Conservation (phyloP, 2,329 filamentous ascomycete genomes). For the Colletotrichum limetticola region DNA sequence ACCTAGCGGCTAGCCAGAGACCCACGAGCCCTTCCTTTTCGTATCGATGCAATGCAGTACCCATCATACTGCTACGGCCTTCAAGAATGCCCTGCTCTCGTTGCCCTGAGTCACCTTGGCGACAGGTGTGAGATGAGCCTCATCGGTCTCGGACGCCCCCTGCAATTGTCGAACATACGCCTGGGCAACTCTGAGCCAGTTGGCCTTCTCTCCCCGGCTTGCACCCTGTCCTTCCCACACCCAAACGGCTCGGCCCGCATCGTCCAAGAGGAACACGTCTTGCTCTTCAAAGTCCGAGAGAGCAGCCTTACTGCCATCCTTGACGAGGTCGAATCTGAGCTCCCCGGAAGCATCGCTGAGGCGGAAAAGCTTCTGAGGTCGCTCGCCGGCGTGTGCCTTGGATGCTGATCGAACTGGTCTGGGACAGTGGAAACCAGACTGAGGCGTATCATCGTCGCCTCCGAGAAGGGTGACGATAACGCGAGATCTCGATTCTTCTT, state of each 20-base stretch:
- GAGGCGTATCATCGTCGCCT: constrained; percentile 53
- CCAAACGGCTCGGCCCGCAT: constrained; percentile 68
- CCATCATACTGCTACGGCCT: constrained; percentile 50
- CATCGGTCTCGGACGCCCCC: constrained; percentile 42
- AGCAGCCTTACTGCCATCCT: constrained; percentile 60
- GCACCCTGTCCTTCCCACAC: constrained; percentile 73
- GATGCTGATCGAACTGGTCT: constrained; percentile 51
- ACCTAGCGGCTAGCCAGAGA: not conserved
- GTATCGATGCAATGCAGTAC: not conserved
- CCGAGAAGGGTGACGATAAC: constrained; percentile 67
- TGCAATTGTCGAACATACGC: constrained; percentile 60
- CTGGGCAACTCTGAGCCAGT: constrained; percentile 71
- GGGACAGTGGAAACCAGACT: constrained; percentile 51
- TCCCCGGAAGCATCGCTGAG: constrained; percentile 70
- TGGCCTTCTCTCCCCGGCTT: constrained; percentile 66
- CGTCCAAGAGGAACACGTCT: constrained; percentile 72
- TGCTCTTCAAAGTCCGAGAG: constrained; percentile 63
- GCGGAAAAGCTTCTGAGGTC: constrained; percentile 63
- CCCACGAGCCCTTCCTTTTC: not conserved
- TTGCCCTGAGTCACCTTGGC: constrained; percentile 67
- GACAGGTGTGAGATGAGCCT: constrained; percentile 59
- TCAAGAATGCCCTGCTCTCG: constrained; percentile 64
- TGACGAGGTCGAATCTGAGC: constrained; percentile 67
- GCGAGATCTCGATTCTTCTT: constrained; percentile 65
- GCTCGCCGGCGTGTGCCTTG: constrained; percentile 36